Conservation (phyloP, 805 yeast genomes). For the Ascoidea rubescens region DNA sequence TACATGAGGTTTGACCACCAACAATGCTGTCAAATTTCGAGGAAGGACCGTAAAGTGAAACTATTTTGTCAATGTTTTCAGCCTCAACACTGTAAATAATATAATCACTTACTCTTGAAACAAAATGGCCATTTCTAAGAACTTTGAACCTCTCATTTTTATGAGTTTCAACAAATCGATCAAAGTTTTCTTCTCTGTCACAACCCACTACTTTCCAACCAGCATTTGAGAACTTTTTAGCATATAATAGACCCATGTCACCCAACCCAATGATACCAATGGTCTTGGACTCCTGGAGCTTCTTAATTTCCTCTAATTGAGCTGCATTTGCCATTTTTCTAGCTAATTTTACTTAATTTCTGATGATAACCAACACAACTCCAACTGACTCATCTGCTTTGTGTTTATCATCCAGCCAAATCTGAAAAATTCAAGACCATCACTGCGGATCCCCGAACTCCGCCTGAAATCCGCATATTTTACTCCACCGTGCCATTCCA, state of each 20-base stretch:
- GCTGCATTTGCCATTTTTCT: too few species aligned
- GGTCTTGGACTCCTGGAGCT: neutral
- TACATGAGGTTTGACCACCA: constrained; percentile 98
- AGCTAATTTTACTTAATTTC: too few species aligned
- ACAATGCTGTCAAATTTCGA: constrained; percentile 81
- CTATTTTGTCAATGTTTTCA: constrained; percentile 62
- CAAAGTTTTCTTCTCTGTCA: constrained; percentile 58
- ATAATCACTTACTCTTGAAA: constrained; percentile 70
- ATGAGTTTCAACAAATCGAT: constrained; percentile 26
- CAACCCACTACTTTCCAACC: constrained; percentile 90
- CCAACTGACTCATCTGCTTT: too few species aligned
- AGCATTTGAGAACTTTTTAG: constrained; percentile 57
- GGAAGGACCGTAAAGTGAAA: constrained; percentile 67
- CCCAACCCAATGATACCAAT: neutral
- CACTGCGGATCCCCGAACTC: too few species aligned
- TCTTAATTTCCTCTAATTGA: too few species aligned
- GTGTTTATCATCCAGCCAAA: too few species aligned
- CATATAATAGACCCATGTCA: constrained; percentile 79
- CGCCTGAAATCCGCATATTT: too few species aligned
- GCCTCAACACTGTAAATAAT: constrained; percentile 91
- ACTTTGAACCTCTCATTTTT: constrained; percentile 35
- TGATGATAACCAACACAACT: too few species aligned
- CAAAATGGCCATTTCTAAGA: constrained; percentile 68
- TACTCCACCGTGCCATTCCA: too few species aligned
- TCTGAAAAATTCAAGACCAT: too few species aligned